Evolutionary conservation across 2,329 filamentous ascomycete genomes (phyloP).

Genomic region (Pestalotiopsis sp.): DNA sequence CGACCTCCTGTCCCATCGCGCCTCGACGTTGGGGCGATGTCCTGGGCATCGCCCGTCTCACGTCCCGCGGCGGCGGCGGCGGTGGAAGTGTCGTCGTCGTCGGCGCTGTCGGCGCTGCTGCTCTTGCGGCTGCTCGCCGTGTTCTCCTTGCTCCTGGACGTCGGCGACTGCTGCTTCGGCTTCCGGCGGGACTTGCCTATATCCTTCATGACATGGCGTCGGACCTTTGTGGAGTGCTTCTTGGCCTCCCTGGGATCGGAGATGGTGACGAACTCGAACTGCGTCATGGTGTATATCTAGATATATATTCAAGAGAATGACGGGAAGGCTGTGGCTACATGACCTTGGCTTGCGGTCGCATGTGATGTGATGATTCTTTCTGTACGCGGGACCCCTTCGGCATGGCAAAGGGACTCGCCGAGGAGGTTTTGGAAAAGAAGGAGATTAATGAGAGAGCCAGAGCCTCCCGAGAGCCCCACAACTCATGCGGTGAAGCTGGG

Average conservation of each 20-base stretch:
- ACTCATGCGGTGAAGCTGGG: no score
- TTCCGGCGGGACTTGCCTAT: constrained; percentile 30
- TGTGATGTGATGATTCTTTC: no score
- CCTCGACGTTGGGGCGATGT: no score
- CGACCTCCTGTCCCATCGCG: no score
- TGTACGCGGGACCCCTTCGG: no score
- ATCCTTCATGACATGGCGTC: constrained; percentile 34
- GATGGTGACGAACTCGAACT: constrained; percentile 31
- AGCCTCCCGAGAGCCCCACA: no score
- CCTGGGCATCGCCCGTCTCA: no score
- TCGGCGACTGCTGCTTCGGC: constrained; percentile 12
- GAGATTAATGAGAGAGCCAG: no score
- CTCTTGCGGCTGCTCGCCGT: constrained; percentile 12
- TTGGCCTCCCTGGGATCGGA: constrained; percentile 26
- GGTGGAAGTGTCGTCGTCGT: neutral
- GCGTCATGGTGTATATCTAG: constrained; percentile 18
- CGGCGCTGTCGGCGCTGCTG: neutral
- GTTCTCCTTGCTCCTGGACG: constrained; percentile 17
- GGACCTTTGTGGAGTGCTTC: constrained; percentile 28
- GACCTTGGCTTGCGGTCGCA: neutral
- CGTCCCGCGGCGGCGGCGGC: no score
- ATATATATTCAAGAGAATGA: neutral
- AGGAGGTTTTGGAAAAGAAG: no score
- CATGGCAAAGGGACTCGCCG: no score
- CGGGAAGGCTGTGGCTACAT: neutral